Evolutionary conservation across 1,139 yeast species (phyloP), one percentile per base, ranked within the genome.

Genomic region (Groenewaldozyma auringiensis): DNA sequence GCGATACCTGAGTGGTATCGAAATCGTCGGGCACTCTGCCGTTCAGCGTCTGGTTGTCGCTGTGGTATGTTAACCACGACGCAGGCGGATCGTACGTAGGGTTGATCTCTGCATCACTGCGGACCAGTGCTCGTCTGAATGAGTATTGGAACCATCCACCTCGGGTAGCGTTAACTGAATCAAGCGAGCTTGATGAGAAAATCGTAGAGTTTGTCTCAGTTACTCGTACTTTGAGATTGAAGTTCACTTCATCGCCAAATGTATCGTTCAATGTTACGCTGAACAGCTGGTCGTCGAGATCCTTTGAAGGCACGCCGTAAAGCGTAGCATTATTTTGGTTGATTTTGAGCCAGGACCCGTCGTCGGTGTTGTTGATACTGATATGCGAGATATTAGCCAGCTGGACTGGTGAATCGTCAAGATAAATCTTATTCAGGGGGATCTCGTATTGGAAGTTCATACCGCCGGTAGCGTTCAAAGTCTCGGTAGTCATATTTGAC

Each of bases 11-110:
- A 17, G 81, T 60, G 4, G 62, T 55, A 20, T 72, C 69, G 53
- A 88, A 81, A 54, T 74, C 65, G 3, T 66, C 56, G 1, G 97
- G 95, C 2, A 79, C 81, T 41, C 56, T 52, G 22, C 97, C 97
- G 38, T 67, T 67, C 50, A 89, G 72, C 1, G 95, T 82, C 59
- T 72, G 66, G 60, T 86, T 87, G 14, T 70, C 59, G 22, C 69
- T 56, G 57, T 79, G 74, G 63, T 74, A 87, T 2, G 67, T 59
- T 47, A 89, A 68, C 96, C 96, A 89, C 47, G 69, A 67, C 1
- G 76, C 70, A 43, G 64, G 61, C 44, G 68, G 66, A 29, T 67
- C 60, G 53, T 66, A 71, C 20, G 69, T 57, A 2, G 77, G 75
- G 2, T 72, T 54, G 16, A 85, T 65, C 20, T 69, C 64, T 1